Conservation (phyloP, 371 early-diverging fungal genomes). For the Rhizopus microsporus region DNA sequence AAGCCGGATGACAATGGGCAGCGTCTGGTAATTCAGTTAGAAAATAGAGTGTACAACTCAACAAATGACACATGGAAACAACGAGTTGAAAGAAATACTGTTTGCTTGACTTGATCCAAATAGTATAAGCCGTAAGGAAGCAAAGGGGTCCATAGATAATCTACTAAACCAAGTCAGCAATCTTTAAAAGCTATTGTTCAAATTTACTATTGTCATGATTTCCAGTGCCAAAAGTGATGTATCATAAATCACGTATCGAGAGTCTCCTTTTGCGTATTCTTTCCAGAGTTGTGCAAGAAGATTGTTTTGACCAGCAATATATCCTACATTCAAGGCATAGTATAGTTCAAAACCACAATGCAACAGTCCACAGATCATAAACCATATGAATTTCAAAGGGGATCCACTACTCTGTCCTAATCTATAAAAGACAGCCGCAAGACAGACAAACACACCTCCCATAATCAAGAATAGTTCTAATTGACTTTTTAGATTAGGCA, state of each 20-base stretch:
- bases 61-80: constrained; percentile 47
- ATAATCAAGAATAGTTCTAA: constrained; percentile 10
- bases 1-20: constrained; percentile 37
- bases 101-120: constrained; percentile 57
- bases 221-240: constrained; percentile 82
- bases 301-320: constrained; percentile 64
- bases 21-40: constrained; percentile 39
- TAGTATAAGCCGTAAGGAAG: constrained; percentile 63
- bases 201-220: constrained; percentile 79
- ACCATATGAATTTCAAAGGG: constrained; percentile 69
- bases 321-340: constrained; percentile 65
- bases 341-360: constrained; percentile 90
- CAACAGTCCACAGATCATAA: constrained; percentile 71
- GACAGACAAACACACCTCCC: constrained; percentile 1
- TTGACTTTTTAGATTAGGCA: constrained; percentile 19
- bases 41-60: constrained; percentile 39
- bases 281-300: constrained; percentile 88
- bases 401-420: not conserved
- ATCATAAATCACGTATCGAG: constrained; percentile 83
- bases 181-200: not conserved
- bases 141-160: constrained; percentile 79
- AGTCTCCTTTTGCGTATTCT: constrained; percentile 89
- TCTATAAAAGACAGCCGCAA: not conserved
- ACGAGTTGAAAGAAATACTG: constrained; percentile 74
- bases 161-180: constrained; percentile 28